A percentile compares a stretch with the other conserved stretches of the same genome.
Evolutionary conservation across 1,284 basidiomycete species (phyloP).

Genomic region (Quambalaria eucalypti): DNA sequence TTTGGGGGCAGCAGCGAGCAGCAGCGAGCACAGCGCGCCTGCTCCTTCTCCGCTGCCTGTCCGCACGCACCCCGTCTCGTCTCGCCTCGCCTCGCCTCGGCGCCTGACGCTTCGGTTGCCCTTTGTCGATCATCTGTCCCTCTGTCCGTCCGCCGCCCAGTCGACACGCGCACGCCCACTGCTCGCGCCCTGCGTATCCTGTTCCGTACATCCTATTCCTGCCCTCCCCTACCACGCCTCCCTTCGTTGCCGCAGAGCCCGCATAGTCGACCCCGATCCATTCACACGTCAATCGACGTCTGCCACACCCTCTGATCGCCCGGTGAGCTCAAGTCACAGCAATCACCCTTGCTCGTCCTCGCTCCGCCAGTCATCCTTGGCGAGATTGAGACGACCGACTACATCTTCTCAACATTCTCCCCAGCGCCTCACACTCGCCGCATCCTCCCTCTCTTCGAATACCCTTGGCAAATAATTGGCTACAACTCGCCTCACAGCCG

Average conservation of each 20-base stretch:
- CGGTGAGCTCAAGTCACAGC: too few species aligned
- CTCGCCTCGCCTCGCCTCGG: not conserved
- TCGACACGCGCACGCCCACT: not conserved
- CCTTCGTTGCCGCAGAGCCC: too few species aligned
- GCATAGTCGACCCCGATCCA: not conserved
- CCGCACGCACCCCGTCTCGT: too few species aligned
- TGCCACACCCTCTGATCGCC: too few species aligned
- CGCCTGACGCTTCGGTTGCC: not conserved
- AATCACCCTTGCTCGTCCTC: not conserved
- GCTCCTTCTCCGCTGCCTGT: too few species aligned
- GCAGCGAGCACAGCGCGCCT: too few species aligned
- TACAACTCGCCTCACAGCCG: not conserved
- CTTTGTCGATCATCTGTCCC: not conserved
- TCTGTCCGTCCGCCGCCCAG: not conserved
- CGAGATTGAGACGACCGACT: not conserved
- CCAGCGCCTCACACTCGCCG: too few species aligned
- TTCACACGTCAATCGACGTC: too few species aligned
- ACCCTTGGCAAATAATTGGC: not conserved
- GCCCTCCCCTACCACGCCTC: not conserved
- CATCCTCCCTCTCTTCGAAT: not conserved
- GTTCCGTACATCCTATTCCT: not conserved
- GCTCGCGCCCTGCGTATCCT: not conserved
- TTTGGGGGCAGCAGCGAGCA: too few species aligned
- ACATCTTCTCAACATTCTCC: not conserved
- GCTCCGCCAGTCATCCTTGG: not conserved